Conservation (phyloP, 2,329 filamentous ascomycete species). For the Epichloe coenophiala region DNA sequence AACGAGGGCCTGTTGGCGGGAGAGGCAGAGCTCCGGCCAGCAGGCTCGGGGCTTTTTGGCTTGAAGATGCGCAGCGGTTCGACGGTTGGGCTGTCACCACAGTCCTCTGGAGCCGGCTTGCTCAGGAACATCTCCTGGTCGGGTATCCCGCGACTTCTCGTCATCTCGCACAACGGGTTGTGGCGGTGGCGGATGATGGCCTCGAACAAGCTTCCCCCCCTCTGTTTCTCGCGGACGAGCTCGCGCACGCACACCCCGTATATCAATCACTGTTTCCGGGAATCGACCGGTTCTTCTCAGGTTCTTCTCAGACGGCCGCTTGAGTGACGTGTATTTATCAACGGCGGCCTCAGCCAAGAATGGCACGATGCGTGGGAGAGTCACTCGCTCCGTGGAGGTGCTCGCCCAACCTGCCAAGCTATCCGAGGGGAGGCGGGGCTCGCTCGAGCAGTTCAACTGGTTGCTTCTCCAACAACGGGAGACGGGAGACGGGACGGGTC, state of each 20-base stretch:
- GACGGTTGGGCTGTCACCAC: constrained; percentile 60
- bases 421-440: not conserved
- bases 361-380: no score
- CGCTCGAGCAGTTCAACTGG: not conserved
- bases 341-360: no score
- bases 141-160: constrained; percentile 48
- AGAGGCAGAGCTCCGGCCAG: constrained; percentile 23
- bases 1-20: constrained; percentile 43
- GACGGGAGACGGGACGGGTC: constrained; percentile 3
- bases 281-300: no score
- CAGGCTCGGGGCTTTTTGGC: constrained; percentile 50
- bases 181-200: no score
- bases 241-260: no score
- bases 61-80: constrained; percentile 80
- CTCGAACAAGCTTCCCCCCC: no score
- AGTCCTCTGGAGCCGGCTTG: constrained; percentile 36
- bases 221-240: no score
- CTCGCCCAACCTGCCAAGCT: no score
- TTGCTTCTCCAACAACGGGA: not conserved
- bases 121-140: constrained; percentile 77
- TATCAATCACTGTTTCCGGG: no score
- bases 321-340: no score
- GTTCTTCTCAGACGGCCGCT: no score
- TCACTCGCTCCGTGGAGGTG: no score
- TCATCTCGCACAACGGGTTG: constrained; percentile 23